Evolutionary conservation across 2,329 filamentous ascomycete genomes (phyloP).

Genomic region (Shiraia bambusicola): DNA sequence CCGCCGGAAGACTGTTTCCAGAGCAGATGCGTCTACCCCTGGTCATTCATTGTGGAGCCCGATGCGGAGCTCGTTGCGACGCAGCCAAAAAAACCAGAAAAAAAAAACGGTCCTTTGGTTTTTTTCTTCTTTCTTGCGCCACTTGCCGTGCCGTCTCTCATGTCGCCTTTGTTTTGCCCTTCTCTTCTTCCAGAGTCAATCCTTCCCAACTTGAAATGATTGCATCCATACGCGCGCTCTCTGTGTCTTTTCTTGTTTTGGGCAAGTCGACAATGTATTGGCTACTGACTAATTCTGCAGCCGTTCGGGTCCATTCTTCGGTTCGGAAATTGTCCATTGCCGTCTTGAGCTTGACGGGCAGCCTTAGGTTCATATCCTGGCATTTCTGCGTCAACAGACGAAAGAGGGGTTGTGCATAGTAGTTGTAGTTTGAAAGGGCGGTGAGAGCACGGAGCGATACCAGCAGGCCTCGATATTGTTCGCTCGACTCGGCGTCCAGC

Average conservation of each 20-base stretch:
- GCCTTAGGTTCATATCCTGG: slow-evolving; percentile 16
- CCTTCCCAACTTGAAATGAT: slow-evolving; percentile 31
- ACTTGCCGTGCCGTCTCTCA: too few relatives aligned
- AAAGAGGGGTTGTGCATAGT: slow-evolving; percentile 33
- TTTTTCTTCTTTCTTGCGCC: too few relatives aligned
- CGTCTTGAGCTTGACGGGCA: slow-evolving; percentile 24
- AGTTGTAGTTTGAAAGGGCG: slow-evolving; percentile 26
- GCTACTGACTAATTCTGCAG: slow-evolving; percentile 27
- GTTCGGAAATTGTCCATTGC: slow-evolving; percentile 24
- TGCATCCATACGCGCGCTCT: slow-evolving; percentile 30
- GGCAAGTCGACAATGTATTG: slow-evolving; percentile 34
- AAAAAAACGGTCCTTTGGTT: too few relatives aligned
- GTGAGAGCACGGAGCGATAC: slow-evolving; percentile 31
- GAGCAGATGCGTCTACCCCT: too few relatives aligned
- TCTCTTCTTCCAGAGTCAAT: slow-evolving; percentile 17
- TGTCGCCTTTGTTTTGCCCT: not conserved
- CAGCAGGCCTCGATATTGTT: slow-evolving; percentile 28
- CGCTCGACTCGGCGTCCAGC: slow-evolving; percentile 11
- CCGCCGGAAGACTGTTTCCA: too few relatives aligned
- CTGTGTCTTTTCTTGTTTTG: slow-evolving; percentile 13
- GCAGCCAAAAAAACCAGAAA: too few relatives aligned
- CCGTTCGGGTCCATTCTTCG: slow-evolving; percentile 36
- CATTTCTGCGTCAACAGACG: slow-evolving; percentile 33
- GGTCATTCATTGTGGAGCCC: too few relatives aligned
- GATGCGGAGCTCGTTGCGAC: too few relatives aligned